These are phyloP conservation scores for Litsea cubeba DNA, from an alignment of 164 flowering plant genomes.

Conservation along the genomic window DNA sequence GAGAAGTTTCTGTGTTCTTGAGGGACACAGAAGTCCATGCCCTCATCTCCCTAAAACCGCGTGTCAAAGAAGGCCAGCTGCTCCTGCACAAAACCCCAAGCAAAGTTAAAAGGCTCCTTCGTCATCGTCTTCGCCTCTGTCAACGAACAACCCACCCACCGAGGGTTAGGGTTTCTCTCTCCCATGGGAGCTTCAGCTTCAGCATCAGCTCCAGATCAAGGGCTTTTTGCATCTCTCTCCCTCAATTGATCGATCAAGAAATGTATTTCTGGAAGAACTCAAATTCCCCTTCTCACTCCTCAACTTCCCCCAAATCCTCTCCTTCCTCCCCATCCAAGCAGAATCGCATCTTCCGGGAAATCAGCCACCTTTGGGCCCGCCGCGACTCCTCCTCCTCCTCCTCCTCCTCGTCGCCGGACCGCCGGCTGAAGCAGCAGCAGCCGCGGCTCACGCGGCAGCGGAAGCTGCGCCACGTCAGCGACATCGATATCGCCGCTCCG, in stretches of 20 bases:
- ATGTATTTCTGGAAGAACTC: constrained; percentile 42
- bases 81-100: not conserved
- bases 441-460: constrained; percentile 27
- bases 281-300: constrained; percentile 20
- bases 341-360: constrained; percentile 6
- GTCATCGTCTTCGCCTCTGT: not conserved
- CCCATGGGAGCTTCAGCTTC: not conserved
- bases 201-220: not conserved
- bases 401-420: not conserved
- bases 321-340: constrained; percentile 8
- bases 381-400: not conserved
- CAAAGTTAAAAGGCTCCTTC: not conserved
- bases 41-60: not conserved
- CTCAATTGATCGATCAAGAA: constrained; percentile 4
- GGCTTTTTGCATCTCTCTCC: not conserved
- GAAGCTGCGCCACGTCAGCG: constrained; percentile 27
- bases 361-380: not conserved
- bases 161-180: constrained; percentile 1
- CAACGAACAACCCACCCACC: not conserved
- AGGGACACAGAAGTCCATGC: not conserved
- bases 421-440: constrained; percentile 3
- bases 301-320: constrained; percentile 8
- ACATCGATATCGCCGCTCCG: constrained; percentile 12
- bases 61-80: not conserved
- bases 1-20: not conserved